phyloP scores from a whole-genome alignment of 441 rosid species.

The Cnidoscolus chayamansa region DNA sequence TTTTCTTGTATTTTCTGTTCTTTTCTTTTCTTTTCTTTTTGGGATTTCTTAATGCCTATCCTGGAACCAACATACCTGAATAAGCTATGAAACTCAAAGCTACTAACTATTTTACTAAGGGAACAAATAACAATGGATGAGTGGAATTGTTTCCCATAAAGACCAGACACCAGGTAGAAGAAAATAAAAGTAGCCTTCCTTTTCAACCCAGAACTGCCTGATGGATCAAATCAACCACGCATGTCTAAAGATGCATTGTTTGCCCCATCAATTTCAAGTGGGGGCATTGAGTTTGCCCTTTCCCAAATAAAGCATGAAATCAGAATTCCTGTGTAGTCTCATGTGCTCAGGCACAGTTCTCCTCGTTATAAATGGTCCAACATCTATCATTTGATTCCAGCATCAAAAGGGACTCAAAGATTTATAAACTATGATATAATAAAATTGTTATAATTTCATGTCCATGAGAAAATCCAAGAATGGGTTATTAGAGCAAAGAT shows the following conservation, averaged over 20 bases:
- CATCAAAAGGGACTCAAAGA: neutral
- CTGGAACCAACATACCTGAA: neutral
- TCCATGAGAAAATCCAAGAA: neutral
- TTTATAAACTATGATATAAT: neutral
- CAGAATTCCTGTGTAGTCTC: neutral
- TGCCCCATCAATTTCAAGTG: constrained; percentile 4
- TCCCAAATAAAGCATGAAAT: constrained; percentile 10
- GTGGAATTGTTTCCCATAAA: neutral
- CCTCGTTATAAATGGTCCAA: neutral
- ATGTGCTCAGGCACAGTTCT: constrained; percentile 9
- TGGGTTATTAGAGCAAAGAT: neutral
- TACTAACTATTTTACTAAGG: neutral
- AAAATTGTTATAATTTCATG: neutral
- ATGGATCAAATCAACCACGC: neutral
- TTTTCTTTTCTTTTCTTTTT: neutral
- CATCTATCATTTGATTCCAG: neutral
- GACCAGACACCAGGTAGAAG: neutral
- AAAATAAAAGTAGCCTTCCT: neutral
- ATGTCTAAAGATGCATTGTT: neutral
- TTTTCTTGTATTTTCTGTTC: neutral
- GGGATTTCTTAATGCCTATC: neutral
- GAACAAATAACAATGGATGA: neutral
- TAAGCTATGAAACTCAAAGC: neutral
- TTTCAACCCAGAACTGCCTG: neutral
- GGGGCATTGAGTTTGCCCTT: neutral